Base-by-base conservation (phyloP, 345 rosid genomes). In the Streptanthus diversifolius region DNA sequence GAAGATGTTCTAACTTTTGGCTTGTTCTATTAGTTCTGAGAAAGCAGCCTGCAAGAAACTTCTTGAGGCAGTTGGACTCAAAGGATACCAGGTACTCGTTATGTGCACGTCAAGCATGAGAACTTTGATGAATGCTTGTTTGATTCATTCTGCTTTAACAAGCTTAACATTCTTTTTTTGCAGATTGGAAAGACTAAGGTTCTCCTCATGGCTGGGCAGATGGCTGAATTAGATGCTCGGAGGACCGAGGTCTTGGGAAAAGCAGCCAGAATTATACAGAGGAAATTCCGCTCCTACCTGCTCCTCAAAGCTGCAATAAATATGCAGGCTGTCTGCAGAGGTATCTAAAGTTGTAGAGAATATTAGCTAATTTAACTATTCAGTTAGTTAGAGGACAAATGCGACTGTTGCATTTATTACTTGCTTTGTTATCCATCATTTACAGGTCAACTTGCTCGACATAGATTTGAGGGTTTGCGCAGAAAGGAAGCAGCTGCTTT, bases 111-210 rank as follows among this genome's bases (percentile, higher is more conserved):
- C 70, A 27, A 41, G 70, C 57, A 33, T 55, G 44, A 19, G 1
- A 54, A 17, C 11, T 63, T 62, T 52, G 72, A 45, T 30, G 69
- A 60, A 48, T 63, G n/a, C 30, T 63, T 72, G 63, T 48, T 30
- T 72, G 19, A 32, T 74, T 13, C 29, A 25, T n/a, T 43, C 22
- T 48, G 18, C 43, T 61, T 68, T n/a, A 14, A 27, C 64, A n/a
- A 58, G 51, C 51, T 12, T 64, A 30, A 72, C 21, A 35, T 73
- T 37, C 27, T 72, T 33, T 67, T 29, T 61, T 81, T 75, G 59
- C 85, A 93, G 98, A 88, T 91, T 74, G 98, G 98, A 77, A 91
- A 91, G 78, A 84, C 96, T n/a, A 93, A 93, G 81, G 88, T 93
- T 55, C 87, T 93, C 74, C 96, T 89, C 44, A 84, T 88, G 88